Evolutionary conservation across 257 asterid genomes (phyloP), one percentile per base, ranked within the genome.

Genomic region (Nicotiana obtusifolia): DNA sequence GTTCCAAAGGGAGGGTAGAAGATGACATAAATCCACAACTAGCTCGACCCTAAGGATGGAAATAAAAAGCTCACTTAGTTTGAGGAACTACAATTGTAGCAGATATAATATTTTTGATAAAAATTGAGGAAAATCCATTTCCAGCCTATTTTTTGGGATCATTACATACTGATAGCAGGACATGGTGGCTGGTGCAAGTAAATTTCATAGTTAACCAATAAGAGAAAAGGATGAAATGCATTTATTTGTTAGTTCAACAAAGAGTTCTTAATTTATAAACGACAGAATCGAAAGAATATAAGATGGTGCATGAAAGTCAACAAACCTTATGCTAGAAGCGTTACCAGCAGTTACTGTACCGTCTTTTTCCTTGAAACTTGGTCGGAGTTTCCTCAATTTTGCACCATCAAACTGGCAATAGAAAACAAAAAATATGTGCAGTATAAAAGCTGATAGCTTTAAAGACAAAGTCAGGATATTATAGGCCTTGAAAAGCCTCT

Each of bases 281-380:
- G 28, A 19, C 35, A 35, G 19, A 67, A 33, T 4, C 9, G 10
- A 67, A 19, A 67, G 54, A 33, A n/a, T 33, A 81, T 52, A 1
- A 67, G 20, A 35, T 67, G 76, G 53, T 10, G 76, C 54, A 67
- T 35, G 53, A 19, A 82, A 13, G 24, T 33, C 13, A 81, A 66
- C 75, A 80, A 33, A 93, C 99, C 99, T 95, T 89, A 95, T 90
- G 89, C 99, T 95, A 61, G 99, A 95, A 61, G 99, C 98, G 78
- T 95, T 95, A 53, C 98, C 99, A 76, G 99, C 98, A 64, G 99
- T 95, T 80, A 95, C 99, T 31, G 91, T 85, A 66, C 99, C 99
- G 17, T 94, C 99, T 30, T 91, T 89, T 88, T 92, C 97, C 95
- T 95, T 95, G 89, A 95, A 95, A 89, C 98, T 95, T 61, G 98